Percentiles rank a stretch among this genome's conserved stretches.
Evolutionary conservation across 768 basidiomycete genomes (phyloP).

Genomic region (Lentinula aciculospora): DNA sequence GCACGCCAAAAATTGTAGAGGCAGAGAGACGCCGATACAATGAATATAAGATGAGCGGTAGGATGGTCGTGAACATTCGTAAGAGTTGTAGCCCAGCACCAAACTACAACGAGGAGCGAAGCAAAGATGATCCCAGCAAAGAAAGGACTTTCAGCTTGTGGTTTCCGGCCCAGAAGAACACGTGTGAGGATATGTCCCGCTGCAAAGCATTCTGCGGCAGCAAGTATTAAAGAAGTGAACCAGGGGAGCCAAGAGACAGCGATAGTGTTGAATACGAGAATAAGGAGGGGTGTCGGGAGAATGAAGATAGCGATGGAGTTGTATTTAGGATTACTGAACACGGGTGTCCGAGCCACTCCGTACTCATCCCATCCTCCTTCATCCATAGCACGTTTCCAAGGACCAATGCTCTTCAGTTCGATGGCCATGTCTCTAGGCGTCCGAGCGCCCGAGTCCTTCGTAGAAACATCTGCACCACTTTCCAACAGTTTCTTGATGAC

Average conservation of each 20-base stretch:
- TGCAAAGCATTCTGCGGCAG: slow-evolving; percentile 81
- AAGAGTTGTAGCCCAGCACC: slow-evolving; percentile 75
- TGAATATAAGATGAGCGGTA: slow-evolving; percentile 73
- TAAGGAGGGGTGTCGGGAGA: slow-evolving; percentile 75
- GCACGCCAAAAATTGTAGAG: slow-evolving; percentile 89
- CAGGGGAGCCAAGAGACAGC: slow-evolving; percentile 65
- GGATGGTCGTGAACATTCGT: slow-evolving; percentile 75
- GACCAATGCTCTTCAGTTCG: slow-evolving; percentile 85
- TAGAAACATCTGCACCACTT: slow-evolving; percentile 71
- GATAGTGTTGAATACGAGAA: slow-evolving; percentile 79
- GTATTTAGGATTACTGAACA: slow-evolving; percentile 73
- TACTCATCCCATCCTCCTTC: slow-evolving; percentile 82
- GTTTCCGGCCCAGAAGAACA: slow-evolving; percentile 76
- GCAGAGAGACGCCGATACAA: slow-evolving; percentile 64
- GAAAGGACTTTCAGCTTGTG: slow-evolving; percentile 88
- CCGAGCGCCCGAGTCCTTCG: slow-evolving; percentile 79
- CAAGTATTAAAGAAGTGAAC: slow-evolving; percentile 83
- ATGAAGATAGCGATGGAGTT: slow-evolving; percentile 76
- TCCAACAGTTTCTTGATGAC: slow-evolving; percentile 83
- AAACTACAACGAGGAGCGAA: slow-evolving; percentile 83
- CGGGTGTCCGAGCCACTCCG: slow-evolving; percentile 59
- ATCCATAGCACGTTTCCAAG: slow-evolving; percentile 85
- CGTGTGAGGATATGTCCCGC: slow-evolving; percentile 92
- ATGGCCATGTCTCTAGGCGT: slow-evolving; percentile 93
- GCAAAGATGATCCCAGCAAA: slow-evolving; percentile 87